Percentiles rank a stretch among this genome's conserved stretches.
Conservation (phyloP, 176 grass and related monocot species). For the Chrysopogon serrulatus region DNA sequence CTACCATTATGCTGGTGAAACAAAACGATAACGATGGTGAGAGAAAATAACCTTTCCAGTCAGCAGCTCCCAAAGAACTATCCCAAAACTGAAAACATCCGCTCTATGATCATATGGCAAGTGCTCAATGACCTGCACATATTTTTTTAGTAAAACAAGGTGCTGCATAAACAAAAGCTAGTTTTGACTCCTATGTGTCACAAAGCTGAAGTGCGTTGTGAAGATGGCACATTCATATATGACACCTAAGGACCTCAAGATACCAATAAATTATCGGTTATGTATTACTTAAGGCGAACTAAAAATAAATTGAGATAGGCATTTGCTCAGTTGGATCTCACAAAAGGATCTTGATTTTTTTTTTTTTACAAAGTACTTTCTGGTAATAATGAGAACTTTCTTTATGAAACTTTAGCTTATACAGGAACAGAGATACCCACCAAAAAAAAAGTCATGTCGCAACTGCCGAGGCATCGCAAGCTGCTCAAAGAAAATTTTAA, state of each 20-base stretch:
- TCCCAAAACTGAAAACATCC: constrained; percentile 86
- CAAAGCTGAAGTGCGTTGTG: neutral
- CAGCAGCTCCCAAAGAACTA: constrained; percentile 88
- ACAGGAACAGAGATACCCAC: neutral
- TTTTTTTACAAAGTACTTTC: neutral
- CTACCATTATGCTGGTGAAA: neutral
- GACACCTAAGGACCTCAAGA: neutral
- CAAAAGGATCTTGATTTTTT: neutral
- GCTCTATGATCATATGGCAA: constrained; percentile 68
- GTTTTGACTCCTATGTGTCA: neutral
- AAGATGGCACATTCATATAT: neutral
- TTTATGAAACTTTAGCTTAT: neutral
- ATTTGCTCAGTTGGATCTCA: neutral
- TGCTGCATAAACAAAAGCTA: neutral
- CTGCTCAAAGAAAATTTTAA: neutral
- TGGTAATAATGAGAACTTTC: neutral
- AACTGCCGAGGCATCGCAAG: neutral
- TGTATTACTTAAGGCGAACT: neutral
- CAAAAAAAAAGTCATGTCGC: neutral
- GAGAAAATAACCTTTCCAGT: constrained; percentile 59
- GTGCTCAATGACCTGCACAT: constrained; percentile 69
- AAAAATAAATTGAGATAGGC: neutral
- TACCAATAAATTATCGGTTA: neutral
- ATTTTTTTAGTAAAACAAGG: neutral
- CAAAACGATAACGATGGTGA: neutral